Base-by-base conservation (phyloP, 129 eudicot genomes). In the Chrysanthemum seticuspe region DNA sequence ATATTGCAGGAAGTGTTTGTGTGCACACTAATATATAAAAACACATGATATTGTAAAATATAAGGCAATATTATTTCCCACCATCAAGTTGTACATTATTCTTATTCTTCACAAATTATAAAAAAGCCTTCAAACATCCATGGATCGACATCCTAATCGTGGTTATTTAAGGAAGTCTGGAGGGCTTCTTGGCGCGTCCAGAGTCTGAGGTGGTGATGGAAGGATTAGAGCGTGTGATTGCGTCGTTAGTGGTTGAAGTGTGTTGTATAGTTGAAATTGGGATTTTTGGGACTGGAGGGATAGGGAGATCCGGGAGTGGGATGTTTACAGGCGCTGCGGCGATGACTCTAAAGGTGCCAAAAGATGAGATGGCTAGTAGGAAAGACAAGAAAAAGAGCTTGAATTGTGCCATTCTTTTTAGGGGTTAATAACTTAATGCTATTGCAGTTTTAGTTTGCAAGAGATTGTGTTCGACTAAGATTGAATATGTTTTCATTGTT, bases 321-420 rank as follows among this genome's bases (percentile, higher is more conserved):
- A 15, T 18, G 13, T 15, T 27, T 7, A 58, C 7, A 49, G 34
- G 21, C n/a, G 0, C 29, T 12, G 2, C 21, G 62, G 63, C 54
- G n/a, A 29, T 2, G 25, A 12, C 62, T 65, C 56, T 51, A 49
- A 7, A 9, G 70, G 62, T 62, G 21, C 8, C 40, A n/a, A 53
- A 74, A 74, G 19, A 19, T 18, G 63, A 63, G 34, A 51, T 2
- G 18, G 54, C 78, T 11, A 63, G 44, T 11, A 74, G 54, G 21
- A 74, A 62, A 63, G 54, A 51, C 49, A 62, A 52, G 13, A 74
- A 18, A 62, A 74, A 2, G 25, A 51, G 62, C 14, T 73, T 74
- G 54, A 63, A 15, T 27, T 52, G 31, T 45, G 71, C 16, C 71
- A 74, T 63, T 54, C 40, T 74, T 21, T 0, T 6, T 3, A 10